These are phyloP conservation scores for Raffaelea arxii DNA, from an alignment of 2,329 filamentous ascomycete species.

Conservation along the genomic window DNA sequence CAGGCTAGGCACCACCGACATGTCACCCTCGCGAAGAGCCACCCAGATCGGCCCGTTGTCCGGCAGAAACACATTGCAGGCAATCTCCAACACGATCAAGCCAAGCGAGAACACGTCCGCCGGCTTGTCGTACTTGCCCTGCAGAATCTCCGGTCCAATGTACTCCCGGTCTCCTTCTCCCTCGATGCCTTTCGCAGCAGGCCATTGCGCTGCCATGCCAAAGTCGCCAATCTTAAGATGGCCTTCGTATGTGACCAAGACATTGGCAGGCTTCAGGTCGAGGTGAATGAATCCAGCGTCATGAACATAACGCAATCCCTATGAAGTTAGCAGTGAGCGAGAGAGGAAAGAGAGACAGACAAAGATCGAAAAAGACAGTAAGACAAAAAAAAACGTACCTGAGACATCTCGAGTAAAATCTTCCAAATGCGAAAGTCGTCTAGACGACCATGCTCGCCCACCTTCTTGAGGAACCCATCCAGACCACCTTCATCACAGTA, in stretches of 20 bases:
- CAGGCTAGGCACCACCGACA: slow-evolving; percentile 78
- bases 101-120: slow-evolving; percentile 92
- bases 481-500: slow-evolving; percentile 92
- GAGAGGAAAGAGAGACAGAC: neutral
- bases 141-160: slow-evolving; percentile 85
- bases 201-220: slow-evolving; percentile 70
- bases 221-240: slow-evolving; percentile 81
- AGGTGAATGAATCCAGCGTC: slow-evolving; percentile 77
- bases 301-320: slow-evolving; percentile 88
- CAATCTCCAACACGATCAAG: slow-evolving; percentile 89
- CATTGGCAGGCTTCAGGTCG: slow-evolving; percentile 77
- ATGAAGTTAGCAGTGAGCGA: slow-evolving; percentile 11
- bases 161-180: slow-evolving; percentile 95
- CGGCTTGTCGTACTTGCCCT: slow-evolving; percentile 78
- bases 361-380: too few relatives aligned
- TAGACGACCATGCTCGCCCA: slow-evolving; percentile 73
- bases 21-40: slow-evolving; percentile 77
- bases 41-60: slow-evolving; percentile 91
- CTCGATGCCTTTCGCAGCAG: slow-evolving; percentile 66
- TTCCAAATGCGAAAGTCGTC: slow-evolving; percentile 99
- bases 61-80: slow-evolving; percentile 85
- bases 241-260: slow-evolving; percentile 73
- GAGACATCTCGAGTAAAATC: slow-evolving; percentile 75
- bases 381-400: slow-evolving; percentile 57
- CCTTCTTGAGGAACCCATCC: slow-evolving; percentile 72